Base-by-base conservation (phyloP, 23 red algal genomes). In the Agarophyton chilense region DNA sequence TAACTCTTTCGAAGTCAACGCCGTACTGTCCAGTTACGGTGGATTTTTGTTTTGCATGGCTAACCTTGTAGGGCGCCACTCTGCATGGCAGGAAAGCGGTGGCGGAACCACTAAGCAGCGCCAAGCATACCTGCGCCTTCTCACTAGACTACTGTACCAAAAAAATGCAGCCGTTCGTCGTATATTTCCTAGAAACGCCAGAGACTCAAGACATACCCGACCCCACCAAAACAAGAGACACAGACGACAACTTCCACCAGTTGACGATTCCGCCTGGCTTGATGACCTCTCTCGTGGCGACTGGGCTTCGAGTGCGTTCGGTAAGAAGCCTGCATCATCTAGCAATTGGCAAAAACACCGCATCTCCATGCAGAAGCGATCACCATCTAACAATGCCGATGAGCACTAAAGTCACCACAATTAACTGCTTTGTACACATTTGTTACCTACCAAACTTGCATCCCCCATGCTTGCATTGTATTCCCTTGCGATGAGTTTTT, bases 91-190 rank as follows among this genome's bases (percentile, higher is more conserved):
- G 76, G 17, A 42, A 57, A 75, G 61, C 34, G 92, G 92, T 35
- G 92, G 92, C 28, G 92, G 92, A 28, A 42, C 72, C 18, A 52
- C n/a, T 11, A 80, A 87, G 49, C 74, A 96, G 68, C 82, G 94
- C 18, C 57, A 80, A 56, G 89, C 94, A 1, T 96, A 96, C 55
- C 85, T 96, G 52, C 71, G 82, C 25, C 88, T 96, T 24, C 83
- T 96, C 35, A 90, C 89, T 10, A 68, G 89, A 21, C 32, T 96
- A 0, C 26, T 96, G 67, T 76, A 73, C 28, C 61, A 78, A 18
- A 89, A 90, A 36, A 96, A 88, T 57, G 31, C 81, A 25, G 65
- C 74, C 8, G 89, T 96, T 1, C 88, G 94, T 53, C 54, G 76
- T 39, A 66, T 77, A 11, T 28, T 94, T 21, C 76, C 84, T 2